Percentiles rank a stretch among this genome's conserved stretches.
Conservation (phyloP, 202 grass and related monocot species). For the Panicum hallii region DNA sequence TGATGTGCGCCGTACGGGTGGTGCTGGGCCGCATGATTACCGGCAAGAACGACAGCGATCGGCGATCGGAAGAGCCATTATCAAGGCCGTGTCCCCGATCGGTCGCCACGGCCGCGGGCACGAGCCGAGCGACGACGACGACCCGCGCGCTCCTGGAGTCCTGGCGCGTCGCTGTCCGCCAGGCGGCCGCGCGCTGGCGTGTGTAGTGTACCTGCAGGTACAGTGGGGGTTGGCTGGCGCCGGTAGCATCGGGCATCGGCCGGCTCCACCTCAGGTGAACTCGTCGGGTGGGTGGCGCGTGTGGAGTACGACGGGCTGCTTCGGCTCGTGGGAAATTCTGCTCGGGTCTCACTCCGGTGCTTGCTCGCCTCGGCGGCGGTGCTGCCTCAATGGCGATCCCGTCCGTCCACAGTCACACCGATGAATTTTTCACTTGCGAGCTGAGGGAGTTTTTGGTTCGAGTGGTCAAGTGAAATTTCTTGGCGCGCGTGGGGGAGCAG, state of each 20-base stretch:
- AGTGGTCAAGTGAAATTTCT: neutral
- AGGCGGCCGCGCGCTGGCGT: neutral
- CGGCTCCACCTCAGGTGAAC: neutral
- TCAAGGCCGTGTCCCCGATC: neutral
- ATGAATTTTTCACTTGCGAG: neutral
- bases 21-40: too few relatives aligned
- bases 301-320: neutral
- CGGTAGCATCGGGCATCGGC: neutral
- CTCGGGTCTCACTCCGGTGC: too few relatives aligned
- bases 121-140: neutral
- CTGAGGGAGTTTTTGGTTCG: neutral
- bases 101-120: neutral
- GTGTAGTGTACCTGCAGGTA: neutral
- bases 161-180: neutral
- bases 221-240: neutral
- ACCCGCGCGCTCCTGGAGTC: neutral
- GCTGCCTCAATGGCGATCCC: too few relatives aligned
- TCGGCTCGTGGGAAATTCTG: too few relatives aligned
- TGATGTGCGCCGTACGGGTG: too few relatives aligned
- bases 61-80: too few relatives aligned
- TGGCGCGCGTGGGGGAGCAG: neutral
- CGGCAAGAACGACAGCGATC: neutral
- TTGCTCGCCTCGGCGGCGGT: too few relatives aligned
- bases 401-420: too few relatives aligned
- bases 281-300: neutral